Evolutionary conservation across 768 basidiomycete genomes (phyloP).

Genomic region (Mycena pura): DNA sequence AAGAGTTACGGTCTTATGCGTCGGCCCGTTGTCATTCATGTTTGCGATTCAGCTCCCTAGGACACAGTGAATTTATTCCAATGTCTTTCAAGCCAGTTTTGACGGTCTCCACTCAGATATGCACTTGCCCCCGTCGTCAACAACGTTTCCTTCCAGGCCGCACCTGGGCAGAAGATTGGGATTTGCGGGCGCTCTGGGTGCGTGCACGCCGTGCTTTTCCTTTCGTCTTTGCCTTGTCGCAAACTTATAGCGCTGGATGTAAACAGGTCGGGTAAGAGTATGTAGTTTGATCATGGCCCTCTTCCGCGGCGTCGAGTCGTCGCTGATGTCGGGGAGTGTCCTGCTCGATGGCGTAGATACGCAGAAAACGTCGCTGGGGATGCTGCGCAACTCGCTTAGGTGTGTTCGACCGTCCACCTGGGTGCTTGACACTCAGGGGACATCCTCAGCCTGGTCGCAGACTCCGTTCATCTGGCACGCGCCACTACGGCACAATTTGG

Average conservation of each 20-base stretch:
- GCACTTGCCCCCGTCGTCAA: background rate
- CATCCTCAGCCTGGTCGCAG: conserved; percentile 10
- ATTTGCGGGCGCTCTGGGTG: background rate
- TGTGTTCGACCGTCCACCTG: background rate
- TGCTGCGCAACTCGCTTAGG: conserved; percentile 14
- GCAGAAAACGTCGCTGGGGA: background rate
- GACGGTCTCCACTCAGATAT: background rate
- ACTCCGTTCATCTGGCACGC: conserved; percentile 23
- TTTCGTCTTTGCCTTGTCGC: too few species aligned
- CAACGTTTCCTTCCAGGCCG: background rate
- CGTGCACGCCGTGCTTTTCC: background rate
- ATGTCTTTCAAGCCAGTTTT: too few species aligned
- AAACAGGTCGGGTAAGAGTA: conserved; percentile 12
- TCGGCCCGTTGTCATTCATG: background rate
- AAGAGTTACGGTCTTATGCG: background rate
- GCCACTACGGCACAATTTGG: conserved; percentile 2
- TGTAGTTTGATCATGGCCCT: conserved; percentile 21
- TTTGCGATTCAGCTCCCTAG: background rate
- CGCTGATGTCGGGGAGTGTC: conserved; percentile 10
- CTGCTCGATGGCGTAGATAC: conserved; percentile 12
- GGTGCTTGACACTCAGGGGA: background rate
- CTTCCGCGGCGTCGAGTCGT: conserved; percentile 12
- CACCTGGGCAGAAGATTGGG: background rate
- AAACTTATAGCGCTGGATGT: too few species aligned
- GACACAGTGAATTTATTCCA: too few species aligned